Percentiles rank a stretch among this genome's conserved stretches.
Evolutionary conservation across 495 filamentous ascomycete species (phyloP).

Genomic region (Venustampulla echinocandica): DNA sequence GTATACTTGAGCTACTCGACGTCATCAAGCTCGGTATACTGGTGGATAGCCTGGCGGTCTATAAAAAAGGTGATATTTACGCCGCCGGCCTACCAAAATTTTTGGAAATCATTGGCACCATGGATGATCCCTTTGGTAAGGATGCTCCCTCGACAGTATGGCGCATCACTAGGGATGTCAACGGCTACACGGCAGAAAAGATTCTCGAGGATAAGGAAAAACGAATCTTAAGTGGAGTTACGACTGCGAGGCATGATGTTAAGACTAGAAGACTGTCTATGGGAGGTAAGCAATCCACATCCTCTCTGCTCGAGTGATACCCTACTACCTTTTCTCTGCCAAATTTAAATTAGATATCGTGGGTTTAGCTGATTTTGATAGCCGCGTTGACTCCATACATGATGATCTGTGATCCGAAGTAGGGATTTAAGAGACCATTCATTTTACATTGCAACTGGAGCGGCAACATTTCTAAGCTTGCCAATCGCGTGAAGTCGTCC

Average conservation of each 20-base stretch:
- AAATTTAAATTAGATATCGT: neutral
- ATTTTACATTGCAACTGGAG: too few species aligned
- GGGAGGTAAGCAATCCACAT: neutral
- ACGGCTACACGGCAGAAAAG: neutral
- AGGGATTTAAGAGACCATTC: too few species aligned
- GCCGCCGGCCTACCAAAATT: slow-evolving; percentile 25
- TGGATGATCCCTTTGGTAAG: neutral
- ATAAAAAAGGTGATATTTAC: slow-evolving; percentile 27
- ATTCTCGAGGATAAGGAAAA: neutral
- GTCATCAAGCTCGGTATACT: slow-evolving; percentile 20
- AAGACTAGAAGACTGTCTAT: neutral
- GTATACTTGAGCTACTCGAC: slow-evolving; percentile 15
- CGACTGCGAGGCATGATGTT: neutral
- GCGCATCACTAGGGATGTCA: neutral
- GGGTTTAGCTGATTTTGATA: too few species aligned
- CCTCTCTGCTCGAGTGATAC: neutral
- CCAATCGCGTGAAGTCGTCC: too few species aligned
- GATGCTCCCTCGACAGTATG: neutral
- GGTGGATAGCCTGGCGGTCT: slow-evolving; percentile 29
- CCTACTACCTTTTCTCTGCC: neutral
- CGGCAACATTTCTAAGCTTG: too few species aligned
- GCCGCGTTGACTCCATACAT: neutral
- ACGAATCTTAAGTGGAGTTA: neutral
- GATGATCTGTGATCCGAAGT: neutral
- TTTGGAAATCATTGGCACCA: neutral